Evolutionary conservation across 208 protist species (phyloP), one percentile per base, ranked within the genome.

Genomic region (Acanthamoeba royreba): DNA sequence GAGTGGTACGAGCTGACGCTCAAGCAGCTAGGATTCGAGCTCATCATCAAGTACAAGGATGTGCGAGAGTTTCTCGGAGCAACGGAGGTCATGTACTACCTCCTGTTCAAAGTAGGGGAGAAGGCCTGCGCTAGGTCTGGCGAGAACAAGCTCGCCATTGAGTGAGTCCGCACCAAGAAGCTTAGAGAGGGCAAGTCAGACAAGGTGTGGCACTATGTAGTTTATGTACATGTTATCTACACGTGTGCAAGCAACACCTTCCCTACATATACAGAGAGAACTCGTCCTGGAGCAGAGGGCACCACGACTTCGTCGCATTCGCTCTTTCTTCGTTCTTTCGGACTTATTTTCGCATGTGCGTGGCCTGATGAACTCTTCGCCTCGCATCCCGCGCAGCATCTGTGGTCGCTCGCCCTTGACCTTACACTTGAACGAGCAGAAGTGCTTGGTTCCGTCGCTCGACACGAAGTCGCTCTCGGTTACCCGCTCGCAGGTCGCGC

Each of bases 1-100:
- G 83, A 90, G 83, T 90, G 83, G 83, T 90, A 90, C 25, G 83
- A 90, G 49, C 8, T 90, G 83, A 90, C 83, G 33, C 53, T 90
- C 35, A 47, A 90, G 46, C 83, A 90, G 53, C 38, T 90, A 5
- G 83, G 83, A 45, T 66, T 90, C 53, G 83, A 90, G n/a, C 83
- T 90, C 33, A 66, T 90, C 33, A 69, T 58, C 52, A 90, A 90
- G 25, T 90, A 69, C 83, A 90, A 90, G 40, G 83, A 90, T 42
- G 83, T 90, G 46, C 46, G 53, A 28, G 83, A 90, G 49, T 90
- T 90, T 38, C 83, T 90, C 0, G 83, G 83, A 17, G 49, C 58
- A n/a, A 35, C n/a, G 33, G 83, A 90, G 83, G 83, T 90, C 19
- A 90, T 90, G 83, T 90, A 66, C 52, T 90, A 90, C 33, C 53